Conservation (phyloP, 768 basidiomycete species). For the Termitomyces sp. region DNA sequence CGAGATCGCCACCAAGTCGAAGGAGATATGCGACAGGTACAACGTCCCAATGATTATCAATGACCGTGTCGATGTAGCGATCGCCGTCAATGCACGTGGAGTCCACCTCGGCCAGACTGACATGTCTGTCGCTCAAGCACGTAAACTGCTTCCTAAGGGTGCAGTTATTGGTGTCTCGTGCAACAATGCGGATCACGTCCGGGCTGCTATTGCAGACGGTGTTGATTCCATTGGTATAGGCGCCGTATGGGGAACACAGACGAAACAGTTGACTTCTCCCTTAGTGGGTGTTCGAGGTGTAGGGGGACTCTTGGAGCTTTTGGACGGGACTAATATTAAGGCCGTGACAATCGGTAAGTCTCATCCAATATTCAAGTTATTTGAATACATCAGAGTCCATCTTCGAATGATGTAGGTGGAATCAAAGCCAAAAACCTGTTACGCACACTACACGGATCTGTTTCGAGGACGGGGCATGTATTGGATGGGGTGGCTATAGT, state of each 20-base stretch:
- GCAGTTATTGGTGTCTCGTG: conserved; percentile 82
- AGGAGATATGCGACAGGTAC: conserved; percentile 71
- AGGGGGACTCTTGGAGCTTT: conserved; percentile 56
- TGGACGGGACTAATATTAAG: conserved; percentile 62
- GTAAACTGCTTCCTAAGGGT: conserved; percentile 61
- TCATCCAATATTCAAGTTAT: background rate
- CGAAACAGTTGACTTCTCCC: conserved; percentile 67
- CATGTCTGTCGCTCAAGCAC: conserved; percentile 67
- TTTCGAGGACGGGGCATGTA: conserved; percentile 50
- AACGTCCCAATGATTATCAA: conserved; percentile 84
- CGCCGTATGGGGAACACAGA: conserved; percentile 75
- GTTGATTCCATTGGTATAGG: conserved; percentile 91
- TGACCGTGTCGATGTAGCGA: conserved; percentile 83
- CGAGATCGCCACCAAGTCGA: conserved; percentile 64
- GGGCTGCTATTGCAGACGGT: conserved; percentile 54
- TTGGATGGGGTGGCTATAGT: conserved; percentile 88
- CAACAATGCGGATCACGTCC: conserved; percentile 62
- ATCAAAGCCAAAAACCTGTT: conserved; percentile 79
- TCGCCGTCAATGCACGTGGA: conserved; percentile 72
- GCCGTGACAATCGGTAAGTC: conserved; percentile 82
- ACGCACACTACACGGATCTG: conserved; percentile 69
- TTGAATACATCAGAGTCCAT: background rate
- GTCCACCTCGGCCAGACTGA: conserved; percentile 91
- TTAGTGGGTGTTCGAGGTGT: conserved; percentile 73
- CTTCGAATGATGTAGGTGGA: conserved; percentile 53